Base-by-base conservation (phyloP, 2,329 filamentous ascomycete genomes). In the Trichoderma asperellum region DNA sequence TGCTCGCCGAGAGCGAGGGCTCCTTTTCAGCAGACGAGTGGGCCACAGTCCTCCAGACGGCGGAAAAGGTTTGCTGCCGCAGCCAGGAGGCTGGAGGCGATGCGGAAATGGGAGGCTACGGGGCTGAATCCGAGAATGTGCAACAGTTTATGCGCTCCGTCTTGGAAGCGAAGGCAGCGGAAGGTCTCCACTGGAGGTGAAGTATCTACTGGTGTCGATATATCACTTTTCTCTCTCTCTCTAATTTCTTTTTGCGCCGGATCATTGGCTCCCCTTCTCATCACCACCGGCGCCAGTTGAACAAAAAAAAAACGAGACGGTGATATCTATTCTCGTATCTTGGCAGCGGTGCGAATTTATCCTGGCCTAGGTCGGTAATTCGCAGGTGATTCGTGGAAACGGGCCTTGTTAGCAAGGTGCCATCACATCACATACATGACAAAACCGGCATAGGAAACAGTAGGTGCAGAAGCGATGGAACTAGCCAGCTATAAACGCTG, bases 1-100 rank as follows among this genome's bases (percentile, higher is more conserved):
- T 97, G 27, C 80, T 97, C 53, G 89, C 88, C 40, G 92, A 97
- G 80, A 97, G 93, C 75, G 89, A 95, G 75, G 95, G 95, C 0
- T 81, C 82, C 4, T 98, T 97, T 77, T 87, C 88, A 58, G 83
- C 92, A 73, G 85, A 88, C 16, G 89, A 91, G 72, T 97, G 94
- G 93, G 88, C 93, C 68, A 82, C 85, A 55, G 87, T 92, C 21
- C 88, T 89, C 72, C 85, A 89, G 71, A 81, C 84, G 56, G 93
- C 91, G 40, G 85, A 88, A 75, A 80, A 82, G 49, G 83, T 90
- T 59, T 97, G 94, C 78, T 90, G 85, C 74, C 75, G 79, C 67
- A 77, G 76, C 65, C 75, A 75, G 34, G 78, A 78, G 34, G 21
- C 55, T 37, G 81, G 79, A 11, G 74, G 78, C 24, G 84, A 86